A percentile compares a stretch with the other conserved stretches of the same genome.
These are phyloP conservation scores for Diaporthe citriasiana DNA, from an alignment of 2,329 filamentous ascomycete genomes.

Conservation along the genomic window DNA sequence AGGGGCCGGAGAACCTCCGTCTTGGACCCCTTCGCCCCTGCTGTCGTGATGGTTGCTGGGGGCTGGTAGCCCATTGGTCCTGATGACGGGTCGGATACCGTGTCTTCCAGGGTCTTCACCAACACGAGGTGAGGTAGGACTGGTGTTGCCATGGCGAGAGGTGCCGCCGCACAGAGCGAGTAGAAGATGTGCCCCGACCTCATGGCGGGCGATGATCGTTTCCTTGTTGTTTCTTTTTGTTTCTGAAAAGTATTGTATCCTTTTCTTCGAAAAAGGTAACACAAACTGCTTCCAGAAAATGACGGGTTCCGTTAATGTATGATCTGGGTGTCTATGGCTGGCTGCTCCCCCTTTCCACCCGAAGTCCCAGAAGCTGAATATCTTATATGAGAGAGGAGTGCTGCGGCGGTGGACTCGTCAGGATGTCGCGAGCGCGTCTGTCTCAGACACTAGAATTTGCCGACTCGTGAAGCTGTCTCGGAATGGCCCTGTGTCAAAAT, in stretches of 20 bases:
- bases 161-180: conserved; percentile 34
- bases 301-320: neutral
- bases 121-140: conserved; percentile 12
- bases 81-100: conserved; percentile 2
- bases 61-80: neutral
- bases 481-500: conserved; percentile 25
- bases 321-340: neutral
- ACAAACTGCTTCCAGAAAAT: neutral
- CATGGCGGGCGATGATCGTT: conserved; percentile 34
- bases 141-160: conserved; percentile 31
- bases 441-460: conserved; percentile 32
- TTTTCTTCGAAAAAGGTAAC: neutral
- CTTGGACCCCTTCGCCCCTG: neutral
- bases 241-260: neutral
- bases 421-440: conserved; percentile 32
- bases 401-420: neutral
- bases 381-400: neutral
- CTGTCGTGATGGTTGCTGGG: conserved; percentile 18
- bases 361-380: neutral
- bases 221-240: neutral
- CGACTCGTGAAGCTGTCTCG: conserved; percentile 34
- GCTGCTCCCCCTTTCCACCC: neutral
- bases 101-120: conserved; percentile 24
- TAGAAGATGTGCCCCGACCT: conserved; percentile 36
- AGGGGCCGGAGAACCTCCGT: conserved; percentile 9